Evolutionary conservation across 2,329 filamentous ascomycete genomes (phyloP).

Genomic region (Diaporthe sp.): DNA sequence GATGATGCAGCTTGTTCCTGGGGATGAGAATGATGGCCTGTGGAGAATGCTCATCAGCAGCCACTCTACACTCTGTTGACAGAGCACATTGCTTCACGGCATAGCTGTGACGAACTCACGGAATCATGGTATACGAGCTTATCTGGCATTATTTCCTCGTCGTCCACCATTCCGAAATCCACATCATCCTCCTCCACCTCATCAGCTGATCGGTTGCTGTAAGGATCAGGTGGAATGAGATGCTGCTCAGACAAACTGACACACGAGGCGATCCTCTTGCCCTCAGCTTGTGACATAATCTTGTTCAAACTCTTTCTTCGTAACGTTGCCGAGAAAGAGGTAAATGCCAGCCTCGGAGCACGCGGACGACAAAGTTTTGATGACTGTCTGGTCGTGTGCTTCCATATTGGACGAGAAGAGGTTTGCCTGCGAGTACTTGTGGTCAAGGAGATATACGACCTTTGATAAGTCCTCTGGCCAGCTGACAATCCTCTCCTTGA

Average conservation of each 20-base stretch:
- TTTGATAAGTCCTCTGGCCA: slow-evolving; percentile 14
- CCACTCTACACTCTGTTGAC: not conserved
- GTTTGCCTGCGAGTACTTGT: slow-evolving; percentile 39
- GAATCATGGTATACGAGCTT: not conserved
- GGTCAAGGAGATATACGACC: slow-evolving; percentile 38
- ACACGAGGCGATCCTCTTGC: slow-evolving; percentile 24
- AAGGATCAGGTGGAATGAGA: not conserved
- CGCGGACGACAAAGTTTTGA: slow-evolving; percentile 33
- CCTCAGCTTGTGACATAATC: not conserved
- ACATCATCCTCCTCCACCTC: slow-evolving; percentile 23
- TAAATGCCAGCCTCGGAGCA: slow-evolving; percentile 32
- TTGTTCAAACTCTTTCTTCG: slow-evolving; percentile 28
- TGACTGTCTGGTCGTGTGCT: slow-evolving; percentile 38
- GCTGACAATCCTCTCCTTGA: slow-evolving; percentile 33
- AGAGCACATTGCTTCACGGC: not conserved
- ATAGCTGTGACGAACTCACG: not conserved
- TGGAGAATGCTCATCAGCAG: not conserved
- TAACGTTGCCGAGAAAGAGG: slow-evolving; percentile 39
- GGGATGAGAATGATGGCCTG: slow-evolving; percentile 19
- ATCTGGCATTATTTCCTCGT: slow-evolving; percentile 6
- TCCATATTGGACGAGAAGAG: slow-evolving; percentile 39
- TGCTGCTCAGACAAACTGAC: not conserved
- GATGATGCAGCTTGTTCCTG: not conserved
- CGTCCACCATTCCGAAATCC: too few relatives aligned
- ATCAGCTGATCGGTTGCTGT: slow-evolving; percentile 18